Evolutionary conservation across 202 grass and related monocot genomes (phyloP).

Genomic region (Sporobolus alterniflorus): DNA sequence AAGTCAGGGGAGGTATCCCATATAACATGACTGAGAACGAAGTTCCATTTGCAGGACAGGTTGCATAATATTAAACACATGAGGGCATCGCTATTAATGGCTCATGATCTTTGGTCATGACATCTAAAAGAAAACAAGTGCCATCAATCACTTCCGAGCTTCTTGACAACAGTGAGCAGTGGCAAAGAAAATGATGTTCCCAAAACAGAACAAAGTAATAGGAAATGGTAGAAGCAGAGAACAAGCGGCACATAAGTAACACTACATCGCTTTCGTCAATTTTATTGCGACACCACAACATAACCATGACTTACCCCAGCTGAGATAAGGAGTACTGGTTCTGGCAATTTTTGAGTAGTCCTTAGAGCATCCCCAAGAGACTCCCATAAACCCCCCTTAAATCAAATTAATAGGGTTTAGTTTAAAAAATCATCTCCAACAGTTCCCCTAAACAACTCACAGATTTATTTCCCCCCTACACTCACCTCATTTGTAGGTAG

Average conservation of each 20-base stretch:
- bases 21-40: background rate
- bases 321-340: background rate
- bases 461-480: too few relatives aligned
- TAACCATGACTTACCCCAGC: background rate
- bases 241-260: conserved; percentile 1
- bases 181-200: background rate
- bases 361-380: too few relatives aligned
- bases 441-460: too few relatives aligned
- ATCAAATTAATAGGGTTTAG: too few relatives aligned
- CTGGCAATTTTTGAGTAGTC: background rate
- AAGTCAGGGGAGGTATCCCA: background rate
- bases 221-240: background rate
- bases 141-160: background rate
- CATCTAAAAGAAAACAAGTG: background rate
- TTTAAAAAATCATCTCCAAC: too few relatives aligned
- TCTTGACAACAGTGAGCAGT: background rate
- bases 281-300: background rate
- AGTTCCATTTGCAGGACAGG: background rate
- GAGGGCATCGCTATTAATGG: background rate
- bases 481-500: too few relatives aligned
- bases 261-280: background rate
- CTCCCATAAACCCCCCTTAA: too few relatives aligned
- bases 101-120: background rate
- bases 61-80: background rate
- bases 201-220: background rate